Evolutionary conservation across 2,329 filamentous ascomycete genomes (phyloP), one percentile per base, ranked within the genome.

Genomic region (Diplodia scrobiculata): DNA sequence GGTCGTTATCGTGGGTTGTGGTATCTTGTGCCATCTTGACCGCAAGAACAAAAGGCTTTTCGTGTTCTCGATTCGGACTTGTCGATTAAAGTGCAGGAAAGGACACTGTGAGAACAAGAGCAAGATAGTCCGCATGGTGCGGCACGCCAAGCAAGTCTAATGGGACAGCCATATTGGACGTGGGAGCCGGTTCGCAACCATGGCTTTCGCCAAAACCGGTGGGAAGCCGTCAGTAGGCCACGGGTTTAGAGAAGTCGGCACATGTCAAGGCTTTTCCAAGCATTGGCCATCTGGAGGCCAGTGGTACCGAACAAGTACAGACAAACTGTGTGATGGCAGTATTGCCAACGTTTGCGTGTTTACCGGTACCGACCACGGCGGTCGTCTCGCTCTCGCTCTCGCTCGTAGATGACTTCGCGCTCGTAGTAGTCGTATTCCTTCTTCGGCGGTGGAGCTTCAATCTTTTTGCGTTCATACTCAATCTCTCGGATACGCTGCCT

Each of bases 381-480:
- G 69, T 91, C 89, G 25, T 65, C 63, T 10, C 51, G 63, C 32
- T 66, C 65, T 70, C 87, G 89, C 55, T 65, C 63, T 13, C 51
- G 63, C 32, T 66, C 65, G 71, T 87, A 89, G 58, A 88, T 77
- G 64, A 91, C 81, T 73, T 91, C 89, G 36, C 86, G 84, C 79
- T 91, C 89, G 68, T 86, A 84, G 70, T 89, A 82, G 64, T 90
- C 87, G 48, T 88, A 87, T 69, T 82, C 82, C 60, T 73, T 70
- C 34, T 75, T 72, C n/a, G 62, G 50, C 6, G 63, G 51, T 32
- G 50, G 62, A 5, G 60, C 47, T n/a, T 55, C 51, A 27, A 48
- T 6, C 13, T 48, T 52, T 27, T 58, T 63, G 63, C 78, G 77
- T 77, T 91, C 88, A 74, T 83, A 87, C 73, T 87, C 81, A 66